Evolutionary conservation across 2,329 filamentous ascomycete species (phyloP).

Genomic region (Microsporum canis): DNA sequence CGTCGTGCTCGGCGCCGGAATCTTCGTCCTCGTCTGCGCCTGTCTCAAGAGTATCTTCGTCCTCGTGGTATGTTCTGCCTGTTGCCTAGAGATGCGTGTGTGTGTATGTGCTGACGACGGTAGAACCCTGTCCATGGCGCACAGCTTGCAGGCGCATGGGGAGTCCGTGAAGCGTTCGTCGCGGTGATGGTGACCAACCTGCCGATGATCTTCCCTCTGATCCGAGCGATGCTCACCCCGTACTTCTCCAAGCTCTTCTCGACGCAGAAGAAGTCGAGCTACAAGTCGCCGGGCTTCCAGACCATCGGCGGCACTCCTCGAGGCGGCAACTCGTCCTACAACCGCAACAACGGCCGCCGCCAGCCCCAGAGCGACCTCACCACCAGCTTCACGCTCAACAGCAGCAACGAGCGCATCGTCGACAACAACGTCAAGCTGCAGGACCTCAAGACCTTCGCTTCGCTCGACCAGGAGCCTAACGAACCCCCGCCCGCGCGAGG

Average conservation of each 20-base stretch:
- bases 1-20: conserved; percentile 44
- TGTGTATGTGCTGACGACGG: conserved; percentile 8
- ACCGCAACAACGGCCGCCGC: background rate
- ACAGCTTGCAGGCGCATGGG: conserved; percentile 34
- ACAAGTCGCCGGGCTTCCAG: conserved; percentile 23
- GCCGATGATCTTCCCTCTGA: conserved; percentile 33
- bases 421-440: conserved; percentile 32
- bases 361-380: conserved; percentile 17
- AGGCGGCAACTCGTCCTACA: conserved; percentile 15
- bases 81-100: background rate
- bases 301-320: conserved; percentile 32
- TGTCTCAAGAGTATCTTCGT: conserved; percentile 46
- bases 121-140: conserved; percentile 23
- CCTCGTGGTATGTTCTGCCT: conserved; percentile 26
- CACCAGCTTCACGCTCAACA: conserved; percentile 29
- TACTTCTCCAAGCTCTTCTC: conserved; percentile 18
- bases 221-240: conserved; percentile 21
- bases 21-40: conserved; percentile 45
- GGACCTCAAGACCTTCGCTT: conserved; percentile 19
- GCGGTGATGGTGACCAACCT: conserved; percentile 35
- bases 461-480: conserved; percentile 7
- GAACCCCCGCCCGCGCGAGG: conserved; percentile 15
- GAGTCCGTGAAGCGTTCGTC: conserved; percentile 37
- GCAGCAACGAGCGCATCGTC: conserved; percentile 38
- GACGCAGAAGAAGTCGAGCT: conserved; percentile 10